These are phyloP conservation scores for Calonectria pseudoturangicola DNA, from an alignment of 2,329 filamentous ascomycete species.

Conservation along the genomic window DNA sequence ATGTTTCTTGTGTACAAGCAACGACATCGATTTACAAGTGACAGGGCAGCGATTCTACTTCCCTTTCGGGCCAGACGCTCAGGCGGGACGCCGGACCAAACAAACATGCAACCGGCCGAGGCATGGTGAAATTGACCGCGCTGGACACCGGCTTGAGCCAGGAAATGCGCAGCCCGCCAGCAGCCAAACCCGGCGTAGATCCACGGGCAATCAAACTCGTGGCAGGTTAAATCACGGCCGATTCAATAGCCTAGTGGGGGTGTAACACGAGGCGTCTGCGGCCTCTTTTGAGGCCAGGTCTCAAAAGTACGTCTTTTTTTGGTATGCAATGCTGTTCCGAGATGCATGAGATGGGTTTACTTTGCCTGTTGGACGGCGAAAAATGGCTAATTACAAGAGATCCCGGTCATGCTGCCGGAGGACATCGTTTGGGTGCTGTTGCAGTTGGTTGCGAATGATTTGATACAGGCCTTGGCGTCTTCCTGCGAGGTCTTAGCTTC, in stretches of 20 bases:
- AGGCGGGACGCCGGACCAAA: slow-evolving; percentile 3
- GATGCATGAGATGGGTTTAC: neutral
- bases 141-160: slow-evolving; percentile 23
- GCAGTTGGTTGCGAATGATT: neutral
- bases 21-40: slow-evolving; percentile 5
- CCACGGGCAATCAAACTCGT: slow-evolving; percentile 39
- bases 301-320: slow-evolving; percentile 17
- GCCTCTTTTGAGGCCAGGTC: slow-evolving; percentile 24
- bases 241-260: slow-evolving; percentile 35
- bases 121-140: slow-evolving; percentile 19
- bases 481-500: neutral
- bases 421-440: neutral
- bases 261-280: slow-evolving; percentile 19
- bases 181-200: slow-evolving; percentile 34
- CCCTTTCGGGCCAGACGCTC: neutral
- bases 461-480: neutral
- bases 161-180: slow-evolving; percentile 21
- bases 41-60: neutral
- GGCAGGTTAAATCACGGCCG: slow-evolving; percentile 25
- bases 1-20: neutral
- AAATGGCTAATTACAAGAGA: neutral
- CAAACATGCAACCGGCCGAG: slow-evolving; percentile 18
- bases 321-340: slow-evolving; percentile 5
- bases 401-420: neutral
- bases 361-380: neutral